Conservation (phyloP, 176 grass and related monocot genomes). For the Olyra latifolia region DNA sequence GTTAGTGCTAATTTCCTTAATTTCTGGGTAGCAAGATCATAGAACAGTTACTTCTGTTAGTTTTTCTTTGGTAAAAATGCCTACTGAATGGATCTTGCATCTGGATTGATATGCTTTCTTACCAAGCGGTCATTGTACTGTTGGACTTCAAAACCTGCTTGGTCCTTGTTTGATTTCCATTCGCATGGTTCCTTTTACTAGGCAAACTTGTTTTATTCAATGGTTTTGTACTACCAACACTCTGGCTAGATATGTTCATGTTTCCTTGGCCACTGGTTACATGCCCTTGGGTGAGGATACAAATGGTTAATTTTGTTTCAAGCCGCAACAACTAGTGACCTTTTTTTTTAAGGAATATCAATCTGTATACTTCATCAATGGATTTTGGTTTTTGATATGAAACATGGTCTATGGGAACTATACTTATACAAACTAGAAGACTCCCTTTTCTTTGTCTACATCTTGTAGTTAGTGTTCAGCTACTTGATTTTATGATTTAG, state of each 20-base stretch:
- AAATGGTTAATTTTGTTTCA: not conserved
- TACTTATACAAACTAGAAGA: not conserved
- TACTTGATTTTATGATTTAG: constrained; percentile 18
- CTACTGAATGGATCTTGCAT: not conserved
- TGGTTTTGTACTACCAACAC: not conserved
- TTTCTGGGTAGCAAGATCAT: not conserved
- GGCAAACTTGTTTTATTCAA: not conserved
- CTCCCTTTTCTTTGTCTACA: not conserved
- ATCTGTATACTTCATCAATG: not conserved
- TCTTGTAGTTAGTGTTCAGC: not conserved
- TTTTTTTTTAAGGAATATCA: not conserved
- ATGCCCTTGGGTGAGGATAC: not conserved
- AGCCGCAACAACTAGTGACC: not conserved
- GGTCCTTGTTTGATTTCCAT: not conserved
- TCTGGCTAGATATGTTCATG: not conserved
- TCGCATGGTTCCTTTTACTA: not conserved
- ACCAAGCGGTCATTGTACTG: not conserved
- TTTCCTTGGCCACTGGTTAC: not conserved
- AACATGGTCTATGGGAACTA: not conserved
- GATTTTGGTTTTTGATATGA: not conserved
- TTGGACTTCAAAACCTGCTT: not conserved
- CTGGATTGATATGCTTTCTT: not conserved
- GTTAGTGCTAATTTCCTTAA: not conserved
- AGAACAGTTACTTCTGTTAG: not conserved
- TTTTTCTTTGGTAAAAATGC: not conserved